Conservation (phyloP, 2,329 filamentous ascomycete genomes). For the Hymenoscyphus infarciens region DNA sequence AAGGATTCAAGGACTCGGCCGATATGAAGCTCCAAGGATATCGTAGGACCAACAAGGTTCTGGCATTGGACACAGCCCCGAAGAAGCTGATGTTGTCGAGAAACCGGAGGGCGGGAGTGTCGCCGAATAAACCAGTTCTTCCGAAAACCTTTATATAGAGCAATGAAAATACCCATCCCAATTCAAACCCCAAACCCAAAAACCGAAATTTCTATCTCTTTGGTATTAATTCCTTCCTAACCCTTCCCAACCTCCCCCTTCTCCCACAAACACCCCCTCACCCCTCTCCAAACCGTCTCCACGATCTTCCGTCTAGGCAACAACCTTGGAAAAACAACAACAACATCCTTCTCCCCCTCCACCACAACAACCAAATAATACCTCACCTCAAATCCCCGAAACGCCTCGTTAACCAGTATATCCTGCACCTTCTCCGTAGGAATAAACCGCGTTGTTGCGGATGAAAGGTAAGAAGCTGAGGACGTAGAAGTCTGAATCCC, state of each 20-base stretch:
- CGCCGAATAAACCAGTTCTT: not conserved
- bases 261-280: slow-evolving; percentile 78
- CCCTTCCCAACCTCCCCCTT: slow-evolving; percentile 38
- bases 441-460: slow-evolving; percentile 69
- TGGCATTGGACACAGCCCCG: not conserved
- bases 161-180: slow-evolving; percentile 8
- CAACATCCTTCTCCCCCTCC: slow-evolving; percentile 79
- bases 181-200: slow-evolving; percentile 10
- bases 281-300: slow-evolving; percentile 87
- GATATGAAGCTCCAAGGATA: slow-evolving; percentile 40
- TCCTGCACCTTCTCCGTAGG: slow-evolving; percentile 90
- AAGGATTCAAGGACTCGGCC: slow-evolving; percentile 52
- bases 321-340: slow-evolving; percentile 89
- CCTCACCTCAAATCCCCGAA: slow-evolving; percentile 83
- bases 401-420: slow-evolving; percentile 92
- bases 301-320: slow-evolving; percentile 71
- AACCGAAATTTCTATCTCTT: slow-evolving; percentile 7
- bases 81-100: not conserved
- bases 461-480: slow-evolving; percentile 62
- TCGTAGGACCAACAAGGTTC: slow-evolving; percentile 24
- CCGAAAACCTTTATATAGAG: not conserved
- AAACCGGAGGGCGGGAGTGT: not conserved
- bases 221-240: slow-evolving; percentile 9
- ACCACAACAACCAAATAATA: slow-evolving; percentile 91
- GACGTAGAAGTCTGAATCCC: slow-evolving; percentile 84